Percentiles rank a stretch among this genome's conserved stretches.
These are phyloP conservation scores for Candida krabiensis DNA, from an alignment of 805 yeast species.

Conservation along the genomic window DNA sequence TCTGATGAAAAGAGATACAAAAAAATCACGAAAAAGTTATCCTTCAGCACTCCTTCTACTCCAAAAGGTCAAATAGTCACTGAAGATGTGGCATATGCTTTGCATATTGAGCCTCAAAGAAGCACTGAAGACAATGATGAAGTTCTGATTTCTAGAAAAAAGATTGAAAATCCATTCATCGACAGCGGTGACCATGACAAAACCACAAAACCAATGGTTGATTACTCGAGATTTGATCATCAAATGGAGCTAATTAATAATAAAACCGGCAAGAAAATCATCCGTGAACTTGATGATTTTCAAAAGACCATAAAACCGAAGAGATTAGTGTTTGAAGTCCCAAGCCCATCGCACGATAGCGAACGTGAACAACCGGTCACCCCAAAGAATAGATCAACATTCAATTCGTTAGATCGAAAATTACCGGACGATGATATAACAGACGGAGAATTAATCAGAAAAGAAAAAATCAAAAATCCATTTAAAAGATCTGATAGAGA, in stretches of 20 bases:
- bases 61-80: slow-evolving; percentile 38
- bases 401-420: slow-evolving; percentile 11
- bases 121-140: slow-evolving; percentile 23
- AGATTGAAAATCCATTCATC: slow-evolving; percentile 32
- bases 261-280: slow-evolving; percentile 40
- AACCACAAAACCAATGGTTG: slow-evolving; percentile 2
- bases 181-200: slow-evolving; percentile 5
- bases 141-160: slow-evolving; percentile 12
- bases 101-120: slow-evolving; percentile 24
- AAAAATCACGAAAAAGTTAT: slow-evolving; percentile 23
- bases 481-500: slow-evolving; percentile 19
- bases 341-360: no score
- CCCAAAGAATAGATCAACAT: slow-evolving; percentile 13
- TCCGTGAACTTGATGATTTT: slow-evolving; percentile 29
- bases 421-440: slow-evolving; percentile 4
- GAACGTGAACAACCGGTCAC: slow-evolving; percentile 16
- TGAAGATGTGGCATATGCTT: slow-evolving; percentile 31
- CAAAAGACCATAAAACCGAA: slow-evolving; percentile 41
- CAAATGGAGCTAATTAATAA: slow-evolving; percentile 42
- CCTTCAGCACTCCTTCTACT: slow-evolving; percentile 31
- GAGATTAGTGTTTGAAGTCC: slow-evolving; percentile 30
- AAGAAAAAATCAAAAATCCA: slow-evolving; percentile 26
- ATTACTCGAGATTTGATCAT: slow-evolving; percentile 30
- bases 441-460: slow-evolving; percentile 19
- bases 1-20: slow-evolving; percentile 11